Conservation (phyloP, 352 stramenopile species). For the Pythium biforme region DNA sequence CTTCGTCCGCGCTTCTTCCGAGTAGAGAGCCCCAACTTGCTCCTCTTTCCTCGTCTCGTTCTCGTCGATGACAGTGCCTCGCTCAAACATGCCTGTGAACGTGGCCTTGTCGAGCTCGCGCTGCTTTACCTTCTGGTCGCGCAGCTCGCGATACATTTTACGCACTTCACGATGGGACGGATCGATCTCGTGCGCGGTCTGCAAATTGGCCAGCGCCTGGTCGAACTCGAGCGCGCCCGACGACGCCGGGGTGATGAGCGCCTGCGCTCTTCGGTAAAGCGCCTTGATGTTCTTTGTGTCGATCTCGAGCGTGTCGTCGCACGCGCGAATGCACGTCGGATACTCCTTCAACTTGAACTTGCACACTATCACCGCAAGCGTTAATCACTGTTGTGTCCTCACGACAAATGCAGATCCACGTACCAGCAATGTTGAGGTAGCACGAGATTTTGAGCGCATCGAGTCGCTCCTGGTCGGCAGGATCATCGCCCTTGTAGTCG, state of each 20-base stretch:
- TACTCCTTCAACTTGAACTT: conserved; percentile 84
- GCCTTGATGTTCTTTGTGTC: conserved; percentile 73
- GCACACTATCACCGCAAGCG: conserved; percentile 34
- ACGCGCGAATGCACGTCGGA: conserved; percentile 53
- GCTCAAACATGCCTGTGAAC: conserved; percentile 84
- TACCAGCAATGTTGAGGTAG: conserved; percentile 83
- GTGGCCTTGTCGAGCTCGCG: conserved; percentile 66
- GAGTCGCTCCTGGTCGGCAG: conserved; percentile 42
- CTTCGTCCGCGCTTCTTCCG: conserved; percentile 35
- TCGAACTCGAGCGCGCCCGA: conserved; percentile 79
- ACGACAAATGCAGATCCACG: conserved; percentile 1
- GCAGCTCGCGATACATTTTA: conserved; percentile 66
- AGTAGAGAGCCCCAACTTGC: not conserved
- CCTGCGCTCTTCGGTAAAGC: conserved; percentile 69
- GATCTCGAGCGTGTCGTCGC: conserved; percentile 64
- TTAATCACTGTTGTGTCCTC: not conserved
- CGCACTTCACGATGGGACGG: conserved; percentile 56
- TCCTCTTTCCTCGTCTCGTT: conserved; percentile 18
- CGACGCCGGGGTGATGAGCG: conserved; percentile 71
- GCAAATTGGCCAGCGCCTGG: conserved; percentile 64
- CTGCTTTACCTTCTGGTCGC: conserved; percentile 65
- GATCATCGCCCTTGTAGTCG: conserved; percentile 53
- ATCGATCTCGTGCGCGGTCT: conserved; percentile 64
- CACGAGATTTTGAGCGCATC: conserved; percentile 61
- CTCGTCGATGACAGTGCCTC: conserved; percentile 62